phyloP scores from a whole-genome alignment of 2,329 filamentous ascomycete genomes.

The Capronia epimyces region DNA sequence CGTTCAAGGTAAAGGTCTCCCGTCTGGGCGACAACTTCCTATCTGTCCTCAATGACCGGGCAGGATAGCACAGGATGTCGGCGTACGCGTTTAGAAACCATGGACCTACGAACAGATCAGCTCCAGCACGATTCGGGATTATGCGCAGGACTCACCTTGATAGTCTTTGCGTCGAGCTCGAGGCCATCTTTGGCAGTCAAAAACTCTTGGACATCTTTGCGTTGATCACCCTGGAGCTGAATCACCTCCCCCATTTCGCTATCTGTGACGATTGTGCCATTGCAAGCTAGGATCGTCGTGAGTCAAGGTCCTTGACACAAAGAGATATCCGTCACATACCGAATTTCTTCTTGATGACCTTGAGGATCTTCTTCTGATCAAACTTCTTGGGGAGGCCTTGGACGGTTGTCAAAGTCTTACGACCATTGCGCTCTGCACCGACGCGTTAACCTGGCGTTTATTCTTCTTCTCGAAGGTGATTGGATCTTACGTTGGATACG shows the following conservation, averaged over 20 bases:
- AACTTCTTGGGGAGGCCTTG: conserved; percentile 99
- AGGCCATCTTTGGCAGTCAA: conserved; percentile 90
- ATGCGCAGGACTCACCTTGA: conserved; percentile 61
- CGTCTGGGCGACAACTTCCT: conserved; percentile 29
- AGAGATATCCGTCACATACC: conserved; percentile 50
- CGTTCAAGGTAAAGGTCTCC: conserved; percentile 12
- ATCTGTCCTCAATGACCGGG: conserved; percentile 39
- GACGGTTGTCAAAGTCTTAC: conserved; percentile 99
- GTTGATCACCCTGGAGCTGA: conserved; percentile 98
- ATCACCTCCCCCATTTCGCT: conserved; percentile 98
- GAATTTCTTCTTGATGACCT: conserved; percentile 99
- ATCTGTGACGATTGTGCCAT: conserved; percentile 98
- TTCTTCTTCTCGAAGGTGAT: too few species aligned
- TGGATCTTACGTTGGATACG: conserved; percentile 87
- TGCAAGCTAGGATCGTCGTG: conserved; percentile 99
- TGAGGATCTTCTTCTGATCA: conserved; percentile 99
- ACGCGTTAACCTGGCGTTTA: conserved; percentile 13
- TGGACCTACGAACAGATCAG: conserved; percentile 39
- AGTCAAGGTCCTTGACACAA: conserved; percentile 62
- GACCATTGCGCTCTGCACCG: conserved; percentile 92
- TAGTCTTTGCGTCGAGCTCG: conserved; percentile 90
- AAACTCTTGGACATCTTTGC: conserved; percentile 97
- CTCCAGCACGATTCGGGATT: background rate
- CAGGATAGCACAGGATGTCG: conserved; percentile 41
- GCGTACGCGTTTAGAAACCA: conserved; percentile 46